These are phyloP conservation scores for Pulveroboletus sp. DNA, from an alignment of 768 basidiomycete genomes.

Conservation along the genomic window DNA sequence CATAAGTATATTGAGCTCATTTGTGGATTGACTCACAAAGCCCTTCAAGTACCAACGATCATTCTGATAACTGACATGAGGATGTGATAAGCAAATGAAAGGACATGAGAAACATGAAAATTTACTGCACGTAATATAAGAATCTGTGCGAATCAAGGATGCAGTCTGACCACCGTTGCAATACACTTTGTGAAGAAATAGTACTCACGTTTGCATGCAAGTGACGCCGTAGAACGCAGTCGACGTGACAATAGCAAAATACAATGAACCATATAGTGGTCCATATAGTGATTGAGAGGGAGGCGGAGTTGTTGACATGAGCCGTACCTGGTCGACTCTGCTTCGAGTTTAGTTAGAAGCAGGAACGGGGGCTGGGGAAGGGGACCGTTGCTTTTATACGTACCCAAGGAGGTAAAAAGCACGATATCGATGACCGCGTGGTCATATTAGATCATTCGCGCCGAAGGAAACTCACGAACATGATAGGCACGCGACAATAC, in stretches of 20 bases:
- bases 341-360: no score
- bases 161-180: no score
- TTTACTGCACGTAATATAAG: constrained; percentile 8
- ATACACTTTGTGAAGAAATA: background rate
- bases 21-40: constrained; percentile 4
- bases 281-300: background rate
- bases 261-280: background rate
- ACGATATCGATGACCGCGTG: no score
- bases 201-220: constrained; percentile 12
- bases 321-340: no score
- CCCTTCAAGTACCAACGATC: constrained; percentile 2
- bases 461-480: no score
- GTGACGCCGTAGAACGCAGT: constrained; percentile 3
- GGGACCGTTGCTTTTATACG: no score
- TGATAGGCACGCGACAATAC: no score
- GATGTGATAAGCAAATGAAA: background rate
- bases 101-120: no score
- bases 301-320: background rate
- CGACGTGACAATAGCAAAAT: background rate
- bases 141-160: background rate
- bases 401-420: no score
- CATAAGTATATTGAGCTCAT: background rate
- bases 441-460: no score
- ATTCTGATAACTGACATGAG: constrained; percentile 1
- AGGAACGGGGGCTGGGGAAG: no score